Conservation (phyloP, 257 asterid genomes). For the Fraxinus pennsylvanica region DNA sequence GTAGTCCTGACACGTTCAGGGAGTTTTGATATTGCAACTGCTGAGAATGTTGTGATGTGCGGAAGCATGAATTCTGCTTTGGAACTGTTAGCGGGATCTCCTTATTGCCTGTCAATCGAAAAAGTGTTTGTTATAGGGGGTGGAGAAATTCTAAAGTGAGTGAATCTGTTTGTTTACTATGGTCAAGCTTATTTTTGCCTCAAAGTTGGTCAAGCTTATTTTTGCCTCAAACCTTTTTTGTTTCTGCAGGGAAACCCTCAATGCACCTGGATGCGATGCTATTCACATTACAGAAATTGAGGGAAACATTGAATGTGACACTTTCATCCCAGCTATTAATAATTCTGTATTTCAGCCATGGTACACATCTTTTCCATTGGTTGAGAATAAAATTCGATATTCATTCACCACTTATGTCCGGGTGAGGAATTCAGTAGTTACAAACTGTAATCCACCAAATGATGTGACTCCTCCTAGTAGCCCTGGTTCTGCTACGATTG, state of each 20-base stretch:
- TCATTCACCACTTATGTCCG: constrained; percentile 77
- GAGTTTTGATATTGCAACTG: constrained; percentile 47
- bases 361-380: constrained; percentile 72
- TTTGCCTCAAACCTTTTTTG: not conserved
- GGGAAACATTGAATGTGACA: constrained; percentile 67
- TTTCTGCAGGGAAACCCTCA: constrained; percentile 77
- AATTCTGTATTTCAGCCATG: constrained; percentile 75
- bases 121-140: constrained; percentile 92
- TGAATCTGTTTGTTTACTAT: not conserved
- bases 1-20: constrained; percentile 83
- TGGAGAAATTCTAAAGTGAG: constrained; percentile 84
- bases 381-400: constrained; percentile 58
- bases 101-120: constrained; percentile 65
- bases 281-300: constrained; percentile 83
- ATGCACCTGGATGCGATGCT: constrained; percentile 79
- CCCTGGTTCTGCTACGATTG: not conserved
- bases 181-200: not conserved
- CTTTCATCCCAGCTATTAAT: constrained; percentile 78
- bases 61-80: constrained; percentile 71
- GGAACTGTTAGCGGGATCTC: constrained; percentile 68
- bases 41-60: constrained; percentile 68
- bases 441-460: constrained; percentile 12
- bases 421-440: constrained; percentile 33
- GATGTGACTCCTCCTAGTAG: constrained; percentile 18
- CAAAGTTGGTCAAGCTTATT: not conserved